phyloP scores from a whole-genome alignment of 1,284 basidiomycete species.

The Puccinia coronata region DNA sequence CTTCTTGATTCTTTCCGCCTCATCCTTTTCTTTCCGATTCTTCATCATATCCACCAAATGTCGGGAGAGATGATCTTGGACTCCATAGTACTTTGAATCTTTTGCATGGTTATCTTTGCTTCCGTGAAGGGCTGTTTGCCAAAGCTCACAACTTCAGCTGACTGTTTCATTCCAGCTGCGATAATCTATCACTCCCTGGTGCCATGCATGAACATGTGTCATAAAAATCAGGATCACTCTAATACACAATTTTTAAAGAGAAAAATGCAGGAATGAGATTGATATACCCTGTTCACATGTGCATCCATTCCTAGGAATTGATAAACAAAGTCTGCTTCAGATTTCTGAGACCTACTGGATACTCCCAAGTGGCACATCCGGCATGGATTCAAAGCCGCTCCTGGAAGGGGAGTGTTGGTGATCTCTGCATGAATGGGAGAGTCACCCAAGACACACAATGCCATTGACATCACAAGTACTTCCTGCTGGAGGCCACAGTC shows the following conservation, averaged over 20 bases:
- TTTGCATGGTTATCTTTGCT: too few species aligned
- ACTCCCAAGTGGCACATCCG: neutral
- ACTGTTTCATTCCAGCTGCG: too few species aligned
- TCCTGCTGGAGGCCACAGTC: neutral
- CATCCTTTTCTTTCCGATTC: neutral
- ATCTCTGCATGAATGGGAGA: conserved; percentile 6
- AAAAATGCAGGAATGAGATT: too few species aligned
- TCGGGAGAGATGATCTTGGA: neutral
- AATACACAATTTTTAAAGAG: too few species aligned
- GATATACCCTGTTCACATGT: too few species aligned
- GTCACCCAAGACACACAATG: neutral
- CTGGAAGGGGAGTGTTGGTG: neutral
- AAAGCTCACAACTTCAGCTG: too few species aligned
- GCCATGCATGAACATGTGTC: too few species aligned
- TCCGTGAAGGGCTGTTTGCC: too few species aligned
- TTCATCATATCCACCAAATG: neutral
- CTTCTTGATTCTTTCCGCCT: neutral
- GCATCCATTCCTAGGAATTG: neutral
- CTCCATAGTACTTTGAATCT: neutral
- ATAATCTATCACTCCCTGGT: too few species aligned
- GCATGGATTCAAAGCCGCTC: neutral
- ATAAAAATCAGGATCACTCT: too few species aligned
- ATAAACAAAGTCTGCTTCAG: neutral
- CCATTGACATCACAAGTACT: neutral
- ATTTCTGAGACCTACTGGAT: neutral